Percentiles rank a stretch among this genome's conserved stretches.
phyloP scores from a whole-genome alignment of 192 early-diverging fungal species.

The Coemansia reversa region DNA sequence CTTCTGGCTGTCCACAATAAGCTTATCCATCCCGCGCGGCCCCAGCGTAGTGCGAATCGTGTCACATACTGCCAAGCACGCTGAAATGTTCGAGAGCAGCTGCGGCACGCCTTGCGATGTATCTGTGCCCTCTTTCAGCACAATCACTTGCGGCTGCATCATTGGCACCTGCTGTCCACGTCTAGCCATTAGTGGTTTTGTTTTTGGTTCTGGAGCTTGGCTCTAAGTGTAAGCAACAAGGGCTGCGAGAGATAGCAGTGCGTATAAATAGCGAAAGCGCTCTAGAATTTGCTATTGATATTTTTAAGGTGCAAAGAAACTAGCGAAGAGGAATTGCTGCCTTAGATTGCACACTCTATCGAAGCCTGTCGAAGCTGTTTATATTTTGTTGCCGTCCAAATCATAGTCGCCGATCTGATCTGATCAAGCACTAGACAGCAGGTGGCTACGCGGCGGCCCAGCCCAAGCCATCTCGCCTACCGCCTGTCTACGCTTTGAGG shows the following conservation, averaged over 20 bases:
- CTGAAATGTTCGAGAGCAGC: constrained; percentile 96
- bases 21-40: constrained; percentile 98
- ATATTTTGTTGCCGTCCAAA: neutral
- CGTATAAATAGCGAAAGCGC: neutral
- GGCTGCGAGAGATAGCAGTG: neutral
- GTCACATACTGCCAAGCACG: constrained; percentile 92
- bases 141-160: constrained; percentile 97
- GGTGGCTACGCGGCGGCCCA: neutral
- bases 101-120: constrained; percentile 97
- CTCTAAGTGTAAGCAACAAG: neutral
- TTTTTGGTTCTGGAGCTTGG: neutral
- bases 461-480: neutral
- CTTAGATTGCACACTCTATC: neutral
- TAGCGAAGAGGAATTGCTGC: neutral
- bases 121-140: constrained; percentile 98
- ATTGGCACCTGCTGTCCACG: constrained; percentile 46
- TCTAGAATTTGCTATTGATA: neutral
- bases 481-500: neutral
- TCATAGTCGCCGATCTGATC: neutral
- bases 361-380: constrained; percentile 2
- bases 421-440: neutral
- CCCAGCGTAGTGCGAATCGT: constrained; percentile 95
- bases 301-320: constrained; percentile 1
- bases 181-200: constrained; percentile 35
- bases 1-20: constrained; percentile 93